phyloP scores from a whole-genome alignment of 73 alveolate species.

The Breviolum minutum region DNA sequence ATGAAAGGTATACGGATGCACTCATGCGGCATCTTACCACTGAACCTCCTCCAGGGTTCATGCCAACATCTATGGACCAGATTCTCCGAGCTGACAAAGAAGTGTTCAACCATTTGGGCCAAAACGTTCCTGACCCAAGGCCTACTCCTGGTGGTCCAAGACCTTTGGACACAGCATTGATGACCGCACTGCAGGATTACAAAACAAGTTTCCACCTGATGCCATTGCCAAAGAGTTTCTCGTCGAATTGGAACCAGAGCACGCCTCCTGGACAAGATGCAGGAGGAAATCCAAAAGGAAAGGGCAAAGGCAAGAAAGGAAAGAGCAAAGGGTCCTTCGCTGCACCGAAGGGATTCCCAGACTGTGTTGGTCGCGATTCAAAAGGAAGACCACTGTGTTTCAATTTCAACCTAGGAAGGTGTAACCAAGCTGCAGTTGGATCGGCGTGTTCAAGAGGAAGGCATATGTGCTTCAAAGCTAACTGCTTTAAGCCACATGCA shows the following conservation, averaged over 20 bases:
- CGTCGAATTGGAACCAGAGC: not conserved
- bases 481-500: not conserved
- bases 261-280: too few relatives aligned
- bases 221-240: not conserved
- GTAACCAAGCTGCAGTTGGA: not conserved
- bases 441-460: not conserved
- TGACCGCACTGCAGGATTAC: not conserved
- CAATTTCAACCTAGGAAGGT: not conserved
- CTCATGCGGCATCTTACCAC: not conserved
- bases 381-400: not conserved
- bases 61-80: not conserved
- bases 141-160: not conserved
- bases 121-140: not conserved
- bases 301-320: not conserved
- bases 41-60: not conserved
- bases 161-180: not conserved
- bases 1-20: not conserved
- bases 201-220: not conserved
- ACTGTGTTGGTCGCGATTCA: not conserved
- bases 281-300: too few relatives aligned
- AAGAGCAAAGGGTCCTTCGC: not conserved
- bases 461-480: not conserved
- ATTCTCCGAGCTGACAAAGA: not conserved
- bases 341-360: not conserved
- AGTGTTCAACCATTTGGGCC: not conserved